Conservation (phyloP, 768 basidiomycete species). For the Tephrocybe sp. region DNA sequence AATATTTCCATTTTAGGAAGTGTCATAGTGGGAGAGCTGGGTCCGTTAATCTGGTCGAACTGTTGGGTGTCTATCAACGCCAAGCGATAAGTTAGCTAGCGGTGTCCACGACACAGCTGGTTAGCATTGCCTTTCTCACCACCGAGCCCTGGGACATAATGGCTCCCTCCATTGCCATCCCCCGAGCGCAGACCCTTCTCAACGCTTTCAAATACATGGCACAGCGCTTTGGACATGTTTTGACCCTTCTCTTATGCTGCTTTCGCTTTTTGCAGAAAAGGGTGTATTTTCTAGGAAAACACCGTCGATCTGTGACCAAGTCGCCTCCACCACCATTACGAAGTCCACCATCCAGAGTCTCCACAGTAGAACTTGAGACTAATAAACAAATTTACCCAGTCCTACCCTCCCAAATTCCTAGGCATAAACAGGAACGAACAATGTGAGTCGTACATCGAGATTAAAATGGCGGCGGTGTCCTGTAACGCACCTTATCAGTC, state of each 20-base stretch:
- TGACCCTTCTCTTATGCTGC: not conserved
- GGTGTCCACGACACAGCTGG: not conserved
- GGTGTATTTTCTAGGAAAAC: not conserved
- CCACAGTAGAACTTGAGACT: not conserved
- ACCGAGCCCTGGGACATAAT: not conserved
- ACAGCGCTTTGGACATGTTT: not conserved
- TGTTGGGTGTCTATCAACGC: no score
- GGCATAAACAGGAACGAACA: slow-evolving; percentile 1
- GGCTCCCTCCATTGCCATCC: not conserved
- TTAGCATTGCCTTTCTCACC: not conserved
- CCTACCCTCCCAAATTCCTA: not conserved
- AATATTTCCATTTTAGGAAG: no score
- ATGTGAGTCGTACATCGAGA: not conserved
- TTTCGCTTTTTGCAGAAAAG: not conserved
- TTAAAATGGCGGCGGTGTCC: not conserved
- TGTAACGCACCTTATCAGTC: not conserved
- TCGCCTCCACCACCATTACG: not conserved
- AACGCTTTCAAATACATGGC: not conserved
- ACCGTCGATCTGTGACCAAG: not conserved
- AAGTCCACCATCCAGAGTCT: not conserved
- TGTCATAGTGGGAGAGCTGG: no score
- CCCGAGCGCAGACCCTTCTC: not conserved
- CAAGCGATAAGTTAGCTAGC: no score
- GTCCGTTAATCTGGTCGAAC: no score
- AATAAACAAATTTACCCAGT: not conserved